These are phyloP conservation scores for Tardiomyces blankii DNA, from an alignment of 1,139 yeast species.

Conservation along the genomic window DNA sequence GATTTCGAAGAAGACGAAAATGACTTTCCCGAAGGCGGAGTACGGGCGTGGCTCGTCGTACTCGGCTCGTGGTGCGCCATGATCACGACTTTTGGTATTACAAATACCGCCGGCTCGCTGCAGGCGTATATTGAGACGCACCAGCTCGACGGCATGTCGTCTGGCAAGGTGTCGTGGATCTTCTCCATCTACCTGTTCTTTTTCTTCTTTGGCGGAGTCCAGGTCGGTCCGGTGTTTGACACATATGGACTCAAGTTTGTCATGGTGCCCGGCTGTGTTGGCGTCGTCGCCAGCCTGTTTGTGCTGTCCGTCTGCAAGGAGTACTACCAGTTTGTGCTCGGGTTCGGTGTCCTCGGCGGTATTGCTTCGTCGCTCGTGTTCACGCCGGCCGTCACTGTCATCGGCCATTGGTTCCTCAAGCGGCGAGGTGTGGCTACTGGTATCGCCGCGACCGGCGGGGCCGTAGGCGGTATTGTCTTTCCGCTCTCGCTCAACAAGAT, in stretches of 20 bases:
- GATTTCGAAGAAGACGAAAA: conserved; percentile 8
- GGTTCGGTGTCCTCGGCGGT: conserved; percentile 47
- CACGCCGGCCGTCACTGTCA: conserved; percentile 47
- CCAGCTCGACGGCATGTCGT: conserved; percentile 34
- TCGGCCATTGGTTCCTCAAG: conserved; percentile 51
- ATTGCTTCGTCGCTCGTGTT: conserved; percentile 46
- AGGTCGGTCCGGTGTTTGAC: conserved; percentile 55
- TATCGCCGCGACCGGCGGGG: conserved; percentile 50
- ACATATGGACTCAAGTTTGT: conserved; percentile 21
- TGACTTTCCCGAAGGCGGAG: conserved; percentile 55
- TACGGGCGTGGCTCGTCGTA: conserved; percentile 45
- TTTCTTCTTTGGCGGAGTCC: conserved; percentile 45
- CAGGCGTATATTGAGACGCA: conserved; percentile 44
- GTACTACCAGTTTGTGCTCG: conserved; percentile 48
- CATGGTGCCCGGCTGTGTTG: conserved; percentile 33
- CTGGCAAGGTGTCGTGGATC: conserved; percentile 49
- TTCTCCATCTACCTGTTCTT: conserved; percentile 47
- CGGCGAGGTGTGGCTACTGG: conserved; percentile 48
- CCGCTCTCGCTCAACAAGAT: conserved; percentile 43
- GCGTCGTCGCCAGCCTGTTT: conserved; percentile 39
- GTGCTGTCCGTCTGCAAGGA: conserved; percentile 41
- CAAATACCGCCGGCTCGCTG: conserved; percentile 48
- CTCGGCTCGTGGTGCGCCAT: conserved; percentile 51
- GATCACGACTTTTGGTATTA: conserved; percentile 49
- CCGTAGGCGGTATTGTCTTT: conserved; percentile 50